A percentile compares a stretch with the other conserved stretches of the same genome.
Conservation (phyloP, 2,329 filamentous ascomycete genomes). For the Aciculosporium take region DNA sequence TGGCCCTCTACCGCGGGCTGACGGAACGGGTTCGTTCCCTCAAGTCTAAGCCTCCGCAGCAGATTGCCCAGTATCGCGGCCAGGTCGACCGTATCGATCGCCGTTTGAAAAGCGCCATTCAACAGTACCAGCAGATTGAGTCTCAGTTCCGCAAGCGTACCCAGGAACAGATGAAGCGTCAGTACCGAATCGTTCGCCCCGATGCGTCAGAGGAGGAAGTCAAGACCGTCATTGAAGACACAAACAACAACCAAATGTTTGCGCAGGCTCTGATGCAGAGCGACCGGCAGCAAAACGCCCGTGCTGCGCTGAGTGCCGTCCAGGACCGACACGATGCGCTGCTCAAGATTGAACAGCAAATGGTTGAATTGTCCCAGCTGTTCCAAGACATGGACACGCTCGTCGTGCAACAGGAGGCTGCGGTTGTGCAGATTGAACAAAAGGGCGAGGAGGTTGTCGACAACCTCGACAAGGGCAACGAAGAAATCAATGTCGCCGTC, state of each 20-base stretch:
- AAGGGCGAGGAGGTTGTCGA: slow-evolving; percentile 75
- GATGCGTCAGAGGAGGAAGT: slow-evolving; percentile 70
- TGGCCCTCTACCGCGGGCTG: slow-evolving; percentile 67
- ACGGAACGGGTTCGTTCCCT: slow-evolving; percentile 66
- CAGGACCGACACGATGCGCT: slow-evolving; percentile 74
- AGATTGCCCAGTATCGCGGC: slow-evolving; percentile 55
- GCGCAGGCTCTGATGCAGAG: slow-evolving; percentile 72
- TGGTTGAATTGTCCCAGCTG: slow-evolving; percentile 73
- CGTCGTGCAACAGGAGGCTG: slow-evolving; percentile 72
- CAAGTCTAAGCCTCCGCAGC: slow-evolving; percentile 68
- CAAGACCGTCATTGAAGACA: slow-evolving; percentile 56
- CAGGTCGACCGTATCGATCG: slow-evolving; percentile 74
- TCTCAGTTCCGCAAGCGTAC: slow-evolving; percentile 66
- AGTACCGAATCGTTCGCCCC: slow-evolving; percentile 79
- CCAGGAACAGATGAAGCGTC: slow-evolving; percentile 71
- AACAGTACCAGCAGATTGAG: slow-evolving; percentile 69
- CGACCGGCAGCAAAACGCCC: slow-evolving; percentile 67
- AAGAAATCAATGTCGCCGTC: slow-evolving; percentile 70
- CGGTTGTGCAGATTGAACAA: slow-evolving; percentile 68
- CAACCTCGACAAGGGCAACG: slow-evolving; percentile 74
- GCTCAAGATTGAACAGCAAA: slow-evolving; percentile 80
- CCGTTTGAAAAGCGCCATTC: slow-evolving; percentile 66
- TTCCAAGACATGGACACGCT: slow-evolving; percentile 83
- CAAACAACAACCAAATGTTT: slow-evolving; percentile 73
- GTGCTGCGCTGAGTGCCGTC: slow-evolving; percentile 64